A percentile compares a stretch with the other conserved stretches of the same genome.
Evolutionary conservation across 2,329 filamentous ascomycete species (phyloP).

Genomic region (Alternaria conjuncta): DNA sequence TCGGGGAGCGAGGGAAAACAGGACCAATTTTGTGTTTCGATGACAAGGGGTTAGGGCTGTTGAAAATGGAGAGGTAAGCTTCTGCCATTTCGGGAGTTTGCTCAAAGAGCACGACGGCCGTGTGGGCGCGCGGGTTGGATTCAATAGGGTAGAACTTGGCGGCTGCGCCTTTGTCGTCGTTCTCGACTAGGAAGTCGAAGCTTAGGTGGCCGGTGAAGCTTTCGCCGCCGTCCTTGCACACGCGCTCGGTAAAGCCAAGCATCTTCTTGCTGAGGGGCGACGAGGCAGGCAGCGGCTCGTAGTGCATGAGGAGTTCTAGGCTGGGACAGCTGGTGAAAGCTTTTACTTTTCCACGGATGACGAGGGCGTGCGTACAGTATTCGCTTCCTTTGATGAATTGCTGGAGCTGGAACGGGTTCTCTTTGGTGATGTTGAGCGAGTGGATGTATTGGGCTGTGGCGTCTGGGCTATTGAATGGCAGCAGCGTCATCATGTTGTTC

Average conservation of each 20-base stretch:
- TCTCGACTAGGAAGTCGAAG: conserved; percentile 72
- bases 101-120: conserved; percentile 68
- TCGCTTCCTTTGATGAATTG: conserved; percentile 69
- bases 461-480: conserved; percentile 62
- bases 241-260: conserved; percentile 67
- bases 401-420: conserved; percentile 70
- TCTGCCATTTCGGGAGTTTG: conserved; percentile 36
- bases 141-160: conserved; percentile 68
- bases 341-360: conserved; percentile 69
- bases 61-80: conserved; percentile 35
- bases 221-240: conserved; percentile 58
- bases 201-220: conserved; percentile 72
- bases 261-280: conserved; percentile 65
- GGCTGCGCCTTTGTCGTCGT: conserved; percentile 42
- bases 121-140: conserved; percentile 74
- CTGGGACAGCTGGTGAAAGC: conserved; percentile 72
- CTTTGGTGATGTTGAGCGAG: conserved; percentile 60
- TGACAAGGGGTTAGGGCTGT: conserved; percentile 18
- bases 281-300: conserved; percentile 62
- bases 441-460: conserved; percentile 64
- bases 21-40: conserved; percentile 14
- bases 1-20: conserved; percentile 29
- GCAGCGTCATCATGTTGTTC: conserved; percentile 66
- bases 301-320: conserved; percentile 69
- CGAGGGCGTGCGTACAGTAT: conserved; percentile 73